phyloP scores from a whole-genome alignment of 2,329 filamentous ascomycete genomes.

The Juglanconis oblonga region DNA sequence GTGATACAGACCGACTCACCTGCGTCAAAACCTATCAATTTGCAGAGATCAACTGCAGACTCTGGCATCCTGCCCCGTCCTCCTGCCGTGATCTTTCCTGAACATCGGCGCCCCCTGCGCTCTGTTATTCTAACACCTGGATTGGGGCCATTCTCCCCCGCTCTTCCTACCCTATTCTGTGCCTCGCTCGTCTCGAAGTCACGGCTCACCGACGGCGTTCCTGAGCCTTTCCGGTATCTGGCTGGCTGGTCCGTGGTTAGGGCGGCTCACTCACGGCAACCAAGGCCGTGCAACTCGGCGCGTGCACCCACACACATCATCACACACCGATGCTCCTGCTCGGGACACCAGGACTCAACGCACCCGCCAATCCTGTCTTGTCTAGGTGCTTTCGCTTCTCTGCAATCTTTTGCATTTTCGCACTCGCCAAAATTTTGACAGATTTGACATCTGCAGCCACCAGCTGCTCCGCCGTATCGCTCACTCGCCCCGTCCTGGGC shows the following conservation, averaged over 20 bases:
- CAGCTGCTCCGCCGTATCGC: conserved; percentile 6
- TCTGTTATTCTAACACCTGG: not conserved
- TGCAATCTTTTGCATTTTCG: not conserved
- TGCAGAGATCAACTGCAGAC: conserved; percentile 8
- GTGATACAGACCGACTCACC: conserved; percentile 17
- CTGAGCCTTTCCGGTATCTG: not conserved
- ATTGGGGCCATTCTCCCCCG: not conserved
- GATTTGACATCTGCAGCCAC: conserved; percentile 19
- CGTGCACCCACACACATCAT: conserved; percentile 10
- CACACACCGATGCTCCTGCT: conserved; percentile 11
- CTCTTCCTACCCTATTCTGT: not conserved
- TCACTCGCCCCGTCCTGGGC: conserved; percentile 1
- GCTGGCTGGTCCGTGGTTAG: not conserved
- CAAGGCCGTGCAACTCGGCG: conserved; percentile 10
- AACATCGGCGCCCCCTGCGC: not conserved
- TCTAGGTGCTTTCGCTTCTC: not conserved
- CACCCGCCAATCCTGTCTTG: conserved; percentile 4
- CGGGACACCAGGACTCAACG: conserved; percentile 1
- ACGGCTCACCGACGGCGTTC: not conserved
- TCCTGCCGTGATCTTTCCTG: conserved; percentile 7
- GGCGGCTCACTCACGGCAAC: conserved; percentile 5
- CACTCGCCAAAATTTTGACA: conserved; percentile 12
- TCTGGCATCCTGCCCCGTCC: conserved; percentile 11
- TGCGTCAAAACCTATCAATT: conserved; percentile 18
- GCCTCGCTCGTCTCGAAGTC: not conserved